Percentiles rank a stretch among this genome's conserved stretches.
Conservation (phyloP, 108 stramenopile genomes). For the Pseudonitzschia delicatissima region DNA sequence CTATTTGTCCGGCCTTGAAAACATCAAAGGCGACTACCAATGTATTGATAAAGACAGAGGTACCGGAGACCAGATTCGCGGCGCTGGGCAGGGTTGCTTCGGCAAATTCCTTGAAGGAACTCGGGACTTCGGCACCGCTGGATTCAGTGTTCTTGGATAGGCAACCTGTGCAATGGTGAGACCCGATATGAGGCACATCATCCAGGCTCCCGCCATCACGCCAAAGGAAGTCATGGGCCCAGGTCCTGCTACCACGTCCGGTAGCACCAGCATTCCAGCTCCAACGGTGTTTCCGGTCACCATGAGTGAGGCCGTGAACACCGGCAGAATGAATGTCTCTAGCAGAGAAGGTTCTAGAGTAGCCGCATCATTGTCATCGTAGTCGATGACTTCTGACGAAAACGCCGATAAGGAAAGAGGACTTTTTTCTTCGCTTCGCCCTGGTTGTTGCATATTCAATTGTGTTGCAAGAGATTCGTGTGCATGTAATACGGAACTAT, state of each 20-base stretch:
- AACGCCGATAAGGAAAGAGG: not conserved
- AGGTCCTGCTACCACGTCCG: constrained; percentile 53
- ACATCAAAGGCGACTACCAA: constrained; percentile 55
- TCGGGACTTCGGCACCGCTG: constrained; percentile 37
- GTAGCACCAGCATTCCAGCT: constrained; percentile 60
- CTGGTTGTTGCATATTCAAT: constrained; percentile 1
- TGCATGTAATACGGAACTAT: not conserved
- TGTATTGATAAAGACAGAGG: constrained; percentile 55
- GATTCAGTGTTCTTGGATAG: constrained; percentile 64
- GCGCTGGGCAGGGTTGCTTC: constrained; percentile 42
- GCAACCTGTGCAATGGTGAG: constrained; percentile 71
- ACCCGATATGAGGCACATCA: constrained; percentile 68
- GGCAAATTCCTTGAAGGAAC: constrained; percentile 75
- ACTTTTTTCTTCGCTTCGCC: not conserved
- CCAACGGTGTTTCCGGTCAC: constrained; percentile 83
- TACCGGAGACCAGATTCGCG: constrained; percentile 40
- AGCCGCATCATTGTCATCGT: not conserved
- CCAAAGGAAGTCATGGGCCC: constrained; percentile 47
- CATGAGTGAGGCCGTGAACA: constrained; percentile 51
- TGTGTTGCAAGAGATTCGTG: not conserved
- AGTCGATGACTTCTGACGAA: not conserved
- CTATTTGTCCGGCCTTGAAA: constrained; percentile 40
- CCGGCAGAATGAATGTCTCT: constrained; percentile 13
- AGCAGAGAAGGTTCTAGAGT: not conserved
- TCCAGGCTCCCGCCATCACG: constrained; percentile 54